Evolutionary conservation across 306 rosid species (phyloP).

Genomic region (Neltuma alba): DNA sequence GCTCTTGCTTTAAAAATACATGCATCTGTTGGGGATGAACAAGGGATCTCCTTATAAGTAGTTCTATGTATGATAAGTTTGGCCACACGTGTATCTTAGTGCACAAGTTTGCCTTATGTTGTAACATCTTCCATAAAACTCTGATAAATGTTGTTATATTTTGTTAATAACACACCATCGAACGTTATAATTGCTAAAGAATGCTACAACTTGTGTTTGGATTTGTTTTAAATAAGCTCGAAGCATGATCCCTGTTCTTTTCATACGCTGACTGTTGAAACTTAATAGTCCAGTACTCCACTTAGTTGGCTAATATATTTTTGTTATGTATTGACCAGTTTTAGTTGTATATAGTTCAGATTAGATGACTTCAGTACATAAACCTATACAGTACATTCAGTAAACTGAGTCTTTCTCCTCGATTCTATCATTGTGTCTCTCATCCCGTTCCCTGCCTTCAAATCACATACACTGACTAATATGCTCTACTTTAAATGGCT

Average conservation of each 20-base stretch:
- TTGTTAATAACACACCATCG: not conserved
- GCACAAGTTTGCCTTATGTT: not conserved
- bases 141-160: not conserved
- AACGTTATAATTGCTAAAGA: not conserved
- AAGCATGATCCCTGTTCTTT: not conserved
- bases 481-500: not conserved
- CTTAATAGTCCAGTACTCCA: not conserved
- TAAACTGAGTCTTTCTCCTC: no score
- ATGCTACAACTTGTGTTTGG: slow-evolving; percentile 16
- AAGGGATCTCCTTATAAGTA: not conserved
- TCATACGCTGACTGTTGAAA: not conserved
- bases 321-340: not conserved
- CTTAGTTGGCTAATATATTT: not conserved
- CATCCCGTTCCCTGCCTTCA: no score
- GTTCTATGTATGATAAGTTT: slow-evolving; percentile 17
- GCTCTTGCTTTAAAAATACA: not conserved
- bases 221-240: slow-evolving; percentile 4
- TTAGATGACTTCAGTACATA: no score
- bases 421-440: no score
- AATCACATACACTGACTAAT: not conserved
- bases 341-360: no score
- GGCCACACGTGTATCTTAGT: not conserved
- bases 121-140: not conserved
- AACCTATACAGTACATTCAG: no score
- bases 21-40: not conserved